Conservation (phyloP, 2,329 filamentous ascomycete genomes). For the Fonsecaea monophora region DNA sequence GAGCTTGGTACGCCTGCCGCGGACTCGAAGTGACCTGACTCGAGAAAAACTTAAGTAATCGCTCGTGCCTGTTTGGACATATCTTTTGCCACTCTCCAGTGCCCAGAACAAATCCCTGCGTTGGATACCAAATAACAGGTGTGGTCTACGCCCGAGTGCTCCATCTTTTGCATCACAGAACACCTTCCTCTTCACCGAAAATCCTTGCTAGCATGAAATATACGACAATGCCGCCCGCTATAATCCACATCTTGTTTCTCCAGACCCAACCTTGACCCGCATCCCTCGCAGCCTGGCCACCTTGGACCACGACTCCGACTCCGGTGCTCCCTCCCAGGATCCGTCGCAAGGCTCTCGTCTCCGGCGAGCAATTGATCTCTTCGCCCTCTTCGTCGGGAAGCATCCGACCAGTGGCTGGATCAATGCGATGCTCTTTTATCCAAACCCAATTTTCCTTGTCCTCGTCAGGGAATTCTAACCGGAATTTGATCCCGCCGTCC, state of each 20-base stretch:
- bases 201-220: conserved; percentile 65
- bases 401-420: conserved; percentile 74
- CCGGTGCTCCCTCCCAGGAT: conserved; percentile 65
- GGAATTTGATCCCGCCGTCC: conserved; percentile 90
- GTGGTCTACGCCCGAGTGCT: not conserved
- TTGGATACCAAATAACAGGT: not conserved
- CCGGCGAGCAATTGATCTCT: conserved; percentile 63
- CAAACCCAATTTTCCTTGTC: conserved; percentile 90
- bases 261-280: conserved; percentile 83
- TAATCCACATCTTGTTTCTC: conserved; percentile 77
- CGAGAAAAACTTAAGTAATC: not conserved
- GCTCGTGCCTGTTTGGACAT: not conserved
- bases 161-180: conserved; percentile 17
- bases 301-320: conserved; percentile 74
- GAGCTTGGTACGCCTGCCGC: not conserved
- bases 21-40: not conserved
- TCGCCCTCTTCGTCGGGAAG: conserved; percentile 56
- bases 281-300: conserved; percentile 74
- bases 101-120: not conserved
- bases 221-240: conserved; percentile 72
- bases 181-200: conserved; percentile 24
- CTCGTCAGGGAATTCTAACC: conserved; percentile 84
- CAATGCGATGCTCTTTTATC: conserved; percentile 84
- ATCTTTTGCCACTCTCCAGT: not conserved
- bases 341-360: conserved; percentile 68